phyloP scores from a whole-genome alignment of 306 rosid species.

The Leucaena leucocephala region DNA sequence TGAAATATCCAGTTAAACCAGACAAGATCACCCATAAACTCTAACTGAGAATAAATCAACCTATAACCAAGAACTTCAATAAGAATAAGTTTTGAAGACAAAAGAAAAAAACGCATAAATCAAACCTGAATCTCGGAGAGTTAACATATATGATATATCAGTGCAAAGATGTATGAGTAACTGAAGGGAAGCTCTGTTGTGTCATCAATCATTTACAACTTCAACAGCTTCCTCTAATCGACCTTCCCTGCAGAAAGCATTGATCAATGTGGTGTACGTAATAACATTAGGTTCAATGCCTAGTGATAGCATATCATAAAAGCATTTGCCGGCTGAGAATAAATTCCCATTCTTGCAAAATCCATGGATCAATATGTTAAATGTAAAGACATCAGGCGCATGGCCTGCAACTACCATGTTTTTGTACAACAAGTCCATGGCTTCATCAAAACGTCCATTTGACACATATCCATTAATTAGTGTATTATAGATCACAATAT shows the following conservation, averaged over 20 bases:
- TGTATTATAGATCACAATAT: conserved; percentile 65
- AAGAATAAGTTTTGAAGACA: not conserved
- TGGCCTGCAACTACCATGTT: conserved; percentile 61
- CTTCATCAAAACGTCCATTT: conserved; percentile 71
- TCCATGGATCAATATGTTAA: conserved; percentile 50
- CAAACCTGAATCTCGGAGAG: not conserved
- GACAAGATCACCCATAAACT: not conserved
- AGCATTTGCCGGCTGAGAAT: conserved; percentile 64
- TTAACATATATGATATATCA: not conserved
- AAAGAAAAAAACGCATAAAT: not conserved
- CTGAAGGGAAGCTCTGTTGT: not conserved
- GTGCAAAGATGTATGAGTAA: not conserved
- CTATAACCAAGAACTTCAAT: not conserved
- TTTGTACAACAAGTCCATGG: conserved; percentile 52
- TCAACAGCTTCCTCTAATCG: conserved; percentile 59
- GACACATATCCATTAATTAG: conserved; percentile 80
- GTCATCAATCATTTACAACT: conserved; percentile 48
- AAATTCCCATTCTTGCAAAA: conserved; percentile 75
- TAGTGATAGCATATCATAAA: conserved; percentile 60
- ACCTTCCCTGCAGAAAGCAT: conserved; percentile 76
- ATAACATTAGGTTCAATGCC: conserved; percentile 78
- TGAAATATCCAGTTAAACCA: not conserved
- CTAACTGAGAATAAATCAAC: not conserved
- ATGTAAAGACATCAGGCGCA: conserved; percentile 62
- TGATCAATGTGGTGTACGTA: conserved; percentile 77